Evolutionary conservation across 176 grass and related monocot species (phyloP).

Genomic region (Ensete glaucum): DNA sequence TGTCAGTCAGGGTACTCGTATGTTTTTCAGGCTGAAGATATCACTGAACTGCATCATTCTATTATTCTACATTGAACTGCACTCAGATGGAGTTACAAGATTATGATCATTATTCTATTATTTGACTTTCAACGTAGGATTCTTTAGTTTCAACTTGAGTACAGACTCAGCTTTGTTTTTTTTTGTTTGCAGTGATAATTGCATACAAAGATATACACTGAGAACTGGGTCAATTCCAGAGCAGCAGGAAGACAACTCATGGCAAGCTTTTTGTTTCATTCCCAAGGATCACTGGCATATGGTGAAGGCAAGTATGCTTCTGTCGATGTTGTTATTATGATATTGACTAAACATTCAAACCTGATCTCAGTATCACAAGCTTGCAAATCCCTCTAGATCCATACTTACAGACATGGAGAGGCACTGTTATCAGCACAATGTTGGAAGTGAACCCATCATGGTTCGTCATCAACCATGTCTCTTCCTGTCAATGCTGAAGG

Average conservation of each 20-base stretch:
- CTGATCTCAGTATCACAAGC: background rate
- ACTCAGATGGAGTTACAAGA: background rate
- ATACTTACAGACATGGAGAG: constrained; percentile 80
- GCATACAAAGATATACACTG: constrained; percentile 73
- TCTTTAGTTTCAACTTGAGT: background rate
- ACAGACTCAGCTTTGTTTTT: background rate
- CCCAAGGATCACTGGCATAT: constrained; percentile 53
- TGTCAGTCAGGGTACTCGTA: too few species aligned
- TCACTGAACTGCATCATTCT: too few species aligned
- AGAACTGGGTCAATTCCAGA: constrained; percentile 97
- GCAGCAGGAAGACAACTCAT: constrained; percentile 85
- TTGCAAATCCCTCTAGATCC: constrained; percentile 42
- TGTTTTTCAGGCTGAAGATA: too few species aligned
- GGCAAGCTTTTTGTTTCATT: constrained; percentile 72
- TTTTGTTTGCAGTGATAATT: background rate
- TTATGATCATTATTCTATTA: background rate
- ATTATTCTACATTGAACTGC: too few species aligned
- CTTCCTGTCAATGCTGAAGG: constrained; percentile 77
- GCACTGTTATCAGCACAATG: constrained; percentile 58
- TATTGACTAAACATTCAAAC: background rate
- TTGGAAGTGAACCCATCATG: constrained; percentile 89
- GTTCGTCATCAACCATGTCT: constrained; percentile 58
- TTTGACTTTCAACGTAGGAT: background rate
- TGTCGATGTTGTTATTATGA: background rate
- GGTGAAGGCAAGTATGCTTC: constrained; percentile 54